Evolutionary conservation across 2,329 filamentous ascomycete species (phyloP).

Genomic region (Neofusicoccum laricinum): DNA sequence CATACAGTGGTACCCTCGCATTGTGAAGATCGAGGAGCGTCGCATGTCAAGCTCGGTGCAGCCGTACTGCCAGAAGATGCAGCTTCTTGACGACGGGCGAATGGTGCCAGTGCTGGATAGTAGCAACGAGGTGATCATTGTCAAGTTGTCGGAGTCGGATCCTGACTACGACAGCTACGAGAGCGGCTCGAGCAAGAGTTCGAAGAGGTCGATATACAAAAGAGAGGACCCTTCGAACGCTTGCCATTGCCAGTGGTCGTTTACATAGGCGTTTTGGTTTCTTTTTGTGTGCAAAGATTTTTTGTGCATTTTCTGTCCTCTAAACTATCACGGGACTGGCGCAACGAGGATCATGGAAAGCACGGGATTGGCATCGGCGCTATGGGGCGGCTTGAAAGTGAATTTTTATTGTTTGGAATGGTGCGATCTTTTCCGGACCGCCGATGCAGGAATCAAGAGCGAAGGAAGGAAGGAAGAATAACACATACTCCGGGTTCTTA

Average conservation of each 20-base stretch:
- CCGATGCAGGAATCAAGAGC: slow-evolving; percentile 1
- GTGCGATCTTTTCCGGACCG: slow-evolving; percentile 13
- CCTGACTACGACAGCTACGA: neutral
- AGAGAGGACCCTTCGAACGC: slow-evolving; percentile 6
- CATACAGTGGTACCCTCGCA: slow-evolving; percentile 49
- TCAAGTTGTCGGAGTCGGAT: slow-evolving; percentile 10
- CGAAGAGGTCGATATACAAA: neutral
- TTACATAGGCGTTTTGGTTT: neutral
- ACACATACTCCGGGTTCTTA: neutral
- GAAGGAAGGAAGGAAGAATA: neutral
- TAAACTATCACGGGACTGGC: neutral
- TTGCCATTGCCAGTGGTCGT: slow-evolving; percentile 17
- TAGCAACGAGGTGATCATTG: neutral
- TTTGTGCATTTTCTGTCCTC: neutral
- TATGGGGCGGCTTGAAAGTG: slow-evolving; percentile 4
- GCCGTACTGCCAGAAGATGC: slow-evolving; percentile 65
- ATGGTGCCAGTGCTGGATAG: slow-evolving; percentile 24
- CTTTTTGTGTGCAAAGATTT: neutral
- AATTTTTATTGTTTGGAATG: neutral
- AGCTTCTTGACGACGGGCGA: slow-evolving; percentile 52
- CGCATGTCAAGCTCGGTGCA: slow-evolving; percentile 45
- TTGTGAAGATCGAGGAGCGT: slow-evolving; percentile 66
- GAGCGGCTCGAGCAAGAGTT: neutral
- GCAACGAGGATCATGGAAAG: slow-evolving; percentile 5
- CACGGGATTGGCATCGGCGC: slow-evolving; percentile 9